Evolutionary conservation across 345 rosid species (phyloP), one percentile per base, ranked within the genome.

Genomic region (Turritis glabra): DNA sequence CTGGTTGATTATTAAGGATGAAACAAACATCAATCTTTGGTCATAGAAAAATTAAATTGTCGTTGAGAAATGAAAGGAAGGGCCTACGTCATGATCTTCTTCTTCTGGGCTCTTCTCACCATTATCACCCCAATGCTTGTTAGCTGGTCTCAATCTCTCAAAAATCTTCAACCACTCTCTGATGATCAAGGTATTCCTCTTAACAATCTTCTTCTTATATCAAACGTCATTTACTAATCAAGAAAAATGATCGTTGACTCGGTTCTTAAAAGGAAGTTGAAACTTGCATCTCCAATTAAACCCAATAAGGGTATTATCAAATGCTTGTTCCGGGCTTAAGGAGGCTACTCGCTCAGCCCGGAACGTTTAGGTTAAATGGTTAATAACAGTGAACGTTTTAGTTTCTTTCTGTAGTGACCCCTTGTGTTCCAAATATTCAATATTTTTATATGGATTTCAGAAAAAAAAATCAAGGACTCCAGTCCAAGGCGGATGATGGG

Each of bases 101-200:
- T 95, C 89, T 92, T 89, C 81, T 95, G 99, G 99, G 97, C 97
- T 60, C 71, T 83, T 73, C 96, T 95, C 73, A 82, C 96, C 9
- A 77, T 95, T 62, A 76, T 95, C 86, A 88, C 97, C 6, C 99
- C 99, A 25, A 89, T 87, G 1, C 93, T 95, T 44, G 79, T 95
- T 84, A 76, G 82, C 64, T 78, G 85, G 88, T 90, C 97, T 14
- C 91, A 90, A 17, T 84, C 96, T 57, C 80, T 88, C 55, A 91
- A 79, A 71, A 48, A 17, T n/a, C 59, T 25, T 33, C 59, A 51
- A 22, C 51, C 17, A 23, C 6, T 55, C 43, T 47, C 58, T 35
- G 15, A 71, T 23, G 41, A 50, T 32, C 64, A 57, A 76, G 79
- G 79, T 69, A 67, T 5, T 15, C 35, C 56, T 47, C 56, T 64